Evolutionary conservation across 179 eudicot genomes (phyloP), one percentile per base, ranked within the genome.

Genomic region (Nepenthes alata): DNA sequence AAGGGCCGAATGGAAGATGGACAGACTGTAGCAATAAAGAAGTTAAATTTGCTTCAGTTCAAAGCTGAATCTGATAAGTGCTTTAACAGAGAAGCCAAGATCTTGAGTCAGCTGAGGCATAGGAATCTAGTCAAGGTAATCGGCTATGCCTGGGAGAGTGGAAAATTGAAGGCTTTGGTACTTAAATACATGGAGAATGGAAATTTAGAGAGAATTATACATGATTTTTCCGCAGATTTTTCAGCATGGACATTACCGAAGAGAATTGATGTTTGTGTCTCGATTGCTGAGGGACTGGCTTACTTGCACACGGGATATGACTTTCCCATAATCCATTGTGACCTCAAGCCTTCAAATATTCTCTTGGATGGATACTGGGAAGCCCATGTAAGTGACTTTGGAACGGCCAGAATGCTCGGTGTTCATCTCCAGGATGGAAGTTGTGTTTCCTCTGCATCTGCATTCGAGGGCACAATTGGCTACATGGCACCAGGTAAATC

Each of bases 71-170:
- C 95, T 37, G 91, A 85, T 41, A 81, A 86, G 68, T 72, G 78
- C 69, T 93, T 93, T 65, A 67, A 81, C 58, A 80, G 80, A 67
- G 98, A 89, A 83, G 74, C 83, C 47, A 81, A 80, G 61, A 81
- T 82, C 44, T 68, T 86, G 63, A 75, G 87, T 63, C 82, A 75
- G 55, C 57, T 93, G 59, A 83, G 84, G 62, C 98, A 93, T 57
- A 77, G 78, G 73, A 86, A 93, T 76, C 70, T 93, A 37, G 98
- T 93, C 37, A 93, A 89, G 73, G 76, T 93, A 4, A 74, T 83
- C 53, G 98, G 98, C 44, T 93, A 80, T 65, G 95, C 95, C 5
- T 93, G 98, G 98, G 90, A 89, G 78, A 86, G 96, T 67, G 45
- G 75, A 45, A 85, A 77, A 60, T 62, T 89, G 49, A 93, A 81